Percentiles rank a stretch among this genome's conserved stretches.
Conservation (phyloP, 108 stramenopile species). For the Fragilaria crotonensis region DNA sequence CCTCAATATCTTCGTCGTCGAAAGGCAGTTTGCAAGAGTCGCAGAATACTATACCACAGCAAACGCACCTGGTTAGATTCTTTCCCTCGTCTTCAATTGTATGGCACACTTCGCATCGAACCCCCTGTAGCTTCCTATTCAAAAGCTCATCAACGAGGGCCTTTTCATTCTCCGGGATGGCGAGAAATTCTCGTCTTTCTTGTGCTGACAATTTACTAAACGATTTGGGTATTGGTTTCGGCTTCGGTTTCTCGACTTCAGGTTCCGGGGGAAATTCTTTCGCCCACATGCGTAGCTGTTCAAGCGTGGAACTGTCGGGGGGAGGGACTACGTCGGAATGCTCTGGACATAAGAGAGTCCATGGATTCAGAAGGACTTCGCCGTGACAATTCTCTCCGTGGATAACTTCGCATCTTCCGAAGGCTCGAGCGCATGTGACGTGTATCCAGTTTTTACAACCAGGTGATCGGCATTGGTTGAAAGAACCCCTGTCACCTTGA, state of each 20-base stretch:
- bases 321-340: conserved; percentile 55
- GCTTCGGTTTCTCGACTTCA: conserved; percentile 5
- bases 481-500: conserved; percentile 56
- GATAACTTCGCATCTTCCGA: conserved; percentile 66
- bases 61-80: conserved; percentile 33
- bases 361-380: conserved; percentile 39
- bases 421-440: conserved; percentile 71
- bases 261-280: conserved; percentile 71
- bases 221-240: conserved; percentile 32
- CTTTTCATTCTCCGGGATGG: conserved; percentile 43
- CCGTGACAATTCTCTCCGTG: conserved; percentile 82
- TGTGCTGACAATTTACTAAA: conserved; percentile 55
- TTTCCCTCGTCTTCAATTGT: conserved; percentile 23
- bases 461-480: conserved; percentile 48
- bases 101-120: conserved; percentile 63
- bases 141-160: conserved; percentile 42
- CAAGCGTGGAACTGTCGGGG: conserved; percentile 29
- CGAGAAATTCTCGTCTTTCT: conserved; percentile 43
- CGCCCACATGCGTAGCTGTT: conserved; percentile 46
- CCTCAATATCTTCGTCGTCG: conserved; percentile 13
- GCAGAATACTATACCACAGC: conserved; percentile 50
- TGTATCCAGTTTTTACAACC: conserved; percentile 70
- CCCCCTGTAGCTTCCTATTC: conserved; percentile 36
- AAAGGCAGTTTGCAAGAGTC: conserved; percentile 32
- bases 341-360: conserved; percentile 69